Conservation (phyloP, 2,329 filamentous ascomycete genomes). For the Fonsecaea pedrosoi region DNA sequence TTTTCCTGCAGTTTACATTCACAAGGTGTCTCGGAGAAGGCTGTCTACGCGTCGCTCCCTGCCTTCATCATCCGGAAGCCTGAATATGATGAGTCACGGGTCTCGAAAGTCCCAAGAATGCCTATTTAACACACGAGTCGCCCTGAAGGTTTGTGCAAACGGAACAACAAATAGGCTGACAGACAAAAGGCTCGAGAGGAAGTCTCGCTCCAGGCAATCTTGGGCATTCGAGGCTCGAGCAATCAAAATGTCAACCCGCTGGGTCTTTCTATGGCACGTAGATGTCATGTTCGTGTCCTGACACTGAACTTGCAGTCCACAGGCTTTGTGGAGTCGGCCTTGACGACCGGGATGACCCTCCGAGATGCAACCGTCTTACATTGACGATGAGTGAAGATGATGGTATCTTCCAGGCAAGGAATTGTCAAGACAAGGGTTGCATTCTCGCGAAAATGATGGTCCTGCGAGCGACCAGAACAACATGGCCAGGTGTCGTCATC, state of each 20-base stretch:
- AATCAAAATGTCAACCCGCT: background rate
- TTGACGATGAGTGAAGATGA: no score
- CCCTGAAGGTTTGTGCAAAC: background rate
- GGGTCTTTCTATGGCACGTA: background rate
- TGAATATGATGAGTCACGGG: background rate
- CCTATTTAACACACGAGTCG: background rate
- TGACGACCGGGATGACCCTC: no score
- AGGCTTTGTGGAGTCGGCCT: no score
- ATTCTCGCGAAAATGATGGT: no score
- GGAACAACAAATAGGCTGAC: background rate
- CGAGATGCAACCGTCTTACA: no score
- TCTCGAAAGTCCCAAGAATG: background rate
- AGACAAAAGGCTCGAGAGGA: background rate
- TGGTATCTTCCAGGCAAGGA: no score
- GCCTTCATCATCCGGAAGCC: background rate
- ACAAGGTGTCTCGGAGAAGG: background rate
- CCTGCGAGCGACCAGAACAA: no score
- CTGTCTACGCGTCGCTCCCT: background rate
- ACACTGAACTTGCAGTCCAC: no score
- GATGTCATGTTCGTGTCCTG: background rate
- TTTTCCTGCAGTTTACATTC: background rate
- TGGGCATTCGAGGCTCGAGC: background rate
- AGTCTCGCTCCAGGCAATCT: background rate
- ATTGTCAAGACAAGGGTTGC: no score
- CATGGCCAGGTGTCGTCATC: no score